Evolutionary conservation across 192 early-diverging fungal species (phyloP), one percentile per base, ranked within the genome.

Genomic region (Martensiomyces pterosporus): DNA sequence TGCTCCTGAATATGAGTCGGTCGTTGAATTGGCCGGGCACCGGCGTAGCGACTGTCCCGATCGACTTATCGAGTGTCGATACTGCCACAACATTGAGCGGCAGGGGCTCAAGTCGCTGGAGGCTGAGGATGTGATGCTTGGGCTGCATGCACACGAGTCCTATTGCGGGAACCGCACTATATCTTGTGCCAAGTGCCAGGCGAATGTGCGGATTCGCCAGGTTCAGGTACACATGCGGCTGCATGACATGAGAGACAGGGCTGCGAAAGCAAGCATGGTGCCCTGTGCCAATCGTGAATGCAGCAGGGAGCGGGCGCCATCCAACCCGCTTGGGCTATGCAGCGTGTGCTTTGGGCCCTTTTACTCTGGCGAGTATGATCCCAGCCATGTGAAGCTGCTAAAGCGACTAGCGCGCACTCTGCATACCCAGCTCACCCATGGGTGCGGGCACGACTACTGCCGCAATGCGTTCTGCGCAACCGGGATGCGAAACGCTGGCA

Each of bases 151-250:
- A 12, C 93, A 96, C 62, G 93, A 96, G 60, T 78, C 79, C 24
- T 83, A 84, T 29, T 96, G 93, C 57, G 93, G 93, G 15, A 79
- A 75, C 21, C 75, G 93, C 24, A 91, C 91, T 1, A 91, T 93
- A 35, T 57, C 71, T 27, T 96, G 91, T 55, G 75, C 78, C 35
- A 86, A 88, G 55, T 96, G 93, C 58, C 58, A 77, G 3, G 52
- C 73, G 27, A 72, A 77, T 16, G 84, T 93, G 13, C 75, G 79
- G 24, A 78, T 96, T 47, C 91, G 89, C 65, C 86, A 93, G 47
- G 79, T 93, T 1, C 80, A 78, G 24, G 64, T 80, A 1, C 91
- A 96, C 60, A 79, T 79, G 24, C 71, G 75, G 39, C 63, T 88
- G 25, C 88, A 92, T 69, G 81, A 83, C 38, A 74, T 81, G 16